Evolutionary conservation across 495 filamentous ascomycete genomes (phyloP), one percentile per base, ranked within the genome.

Genomic region (Margaritispora aquatica): DNA sequence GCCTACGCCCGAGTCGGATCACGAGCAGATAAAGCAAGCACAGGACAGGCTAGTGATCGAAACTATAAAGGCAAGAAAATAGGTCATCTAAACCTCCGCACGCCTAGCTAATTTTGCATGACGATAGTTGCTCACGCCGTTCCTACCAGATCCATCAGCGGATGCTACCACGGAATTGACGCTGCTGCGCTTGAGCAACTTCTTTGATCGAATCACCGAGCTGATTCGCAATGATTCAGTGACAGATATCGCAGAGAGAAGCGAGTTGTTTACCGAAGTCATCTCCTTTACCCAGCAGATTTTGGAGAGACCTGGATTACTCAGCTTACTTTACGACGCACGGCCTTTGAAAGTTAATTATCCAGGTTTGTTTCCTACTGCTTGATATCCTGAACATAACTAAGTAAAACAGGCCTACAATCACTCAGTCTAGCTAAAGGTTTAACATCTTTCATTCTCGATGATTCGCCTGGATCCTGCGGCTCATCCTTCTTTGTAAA

Each of bases 161-260:
- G 26, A 24, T 1, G n/a, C 51, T 15, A 27, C 21, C 17, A 13
- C 27, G 54, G 49, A 56, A 20, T 10, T 61, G 23, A 15, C n/a
- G n/a, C 26, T 62, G 8, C 59, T 62, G 38, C 59, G 55, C 2
- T 19, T 58, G 7, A 62, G 63, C 26, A 51, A 58, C 15, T 29
- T 65, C 21, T 59, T 65, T 24, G 63, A 65, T 49, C 19, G 26
- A 13, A 48, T 65, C 19, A 21, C 54, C 11, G 54, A 53, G 9
- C 20, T 65, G 23, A 36, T 65, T 23, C 59, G 52, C 10, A 62
- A 65, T 57, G 59, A 65, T 20, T 65, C 63, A 1, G 62, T 65
- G 24, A 36, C 24, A 11, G 59, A 61, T 44, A 52, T 65, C 15
- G 54, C 47, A 8, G 23, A 62, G 15, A 38, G 63, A 26, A 21